Conservation (phyloP, 331 rosid species). For the Malus hybrid region DNA sequence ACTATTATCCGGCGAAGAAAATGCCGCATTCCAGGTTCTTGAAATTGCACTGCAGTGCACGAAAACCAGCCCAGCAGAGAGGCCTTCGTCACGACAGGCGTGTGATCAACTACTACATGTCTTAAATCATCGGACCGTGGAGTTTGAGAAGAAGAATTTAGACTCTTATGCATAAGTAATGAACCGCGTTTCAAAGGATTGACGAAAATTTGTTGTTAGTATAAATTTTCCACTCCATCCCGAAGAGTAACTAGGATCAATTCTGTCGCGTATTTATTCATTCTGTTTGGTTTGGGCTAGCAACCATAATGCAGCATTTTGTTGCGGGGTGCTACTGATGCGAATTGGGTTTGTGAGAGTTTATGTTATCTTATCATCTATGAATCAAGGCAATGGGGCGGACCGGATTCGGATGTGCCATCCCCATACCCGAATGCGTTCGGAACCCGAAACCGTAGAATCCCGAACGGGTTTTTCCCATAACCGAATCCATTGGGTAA, state of each 20-base stretch:
- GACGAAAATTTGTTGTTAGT: background rate
- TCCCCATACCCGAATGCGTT: no score
- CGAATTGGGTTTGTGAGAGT: background rate
- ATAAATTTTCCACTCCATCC: background rate
- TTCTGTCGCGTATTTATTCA: no score
- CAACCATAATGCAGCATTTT: background rate
- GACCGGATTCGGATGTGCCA: no score
- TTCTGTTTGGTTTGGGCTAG: background rate
- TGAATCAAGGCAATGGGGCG: background rate
- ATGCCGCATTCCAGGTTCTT: conserved; percentile 65
- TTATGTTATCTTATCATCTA: background rate
- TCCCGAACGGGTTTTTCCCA: no score
- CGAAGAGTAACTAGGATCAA: no score
- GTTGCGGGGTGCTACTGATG: background rate
- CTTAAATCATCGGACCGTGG: conserved; percentile 33
- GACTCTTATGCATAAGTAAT: conserved; percentile 24
- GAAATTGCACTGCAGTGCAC: conserved; percentile 84
- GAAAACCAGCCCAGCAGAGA: conserved; percentile 59
- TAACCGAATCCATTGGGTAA: no score
- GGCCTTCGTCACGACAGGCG: conserved; percentile 65
- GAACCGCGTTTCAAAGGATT: conserved; percentile 1
- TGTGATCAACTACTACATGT: conserved; percentile 61
- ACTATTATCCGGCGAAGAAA: conserved; percentile 46
- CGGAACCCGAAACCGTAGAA: no score
- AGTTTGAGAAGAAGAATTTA: conserved; percentile 35